Base-by-base conservation (phyloP, 768 basidiomycete species). In the Collybiopsis luxurians region DNA sequence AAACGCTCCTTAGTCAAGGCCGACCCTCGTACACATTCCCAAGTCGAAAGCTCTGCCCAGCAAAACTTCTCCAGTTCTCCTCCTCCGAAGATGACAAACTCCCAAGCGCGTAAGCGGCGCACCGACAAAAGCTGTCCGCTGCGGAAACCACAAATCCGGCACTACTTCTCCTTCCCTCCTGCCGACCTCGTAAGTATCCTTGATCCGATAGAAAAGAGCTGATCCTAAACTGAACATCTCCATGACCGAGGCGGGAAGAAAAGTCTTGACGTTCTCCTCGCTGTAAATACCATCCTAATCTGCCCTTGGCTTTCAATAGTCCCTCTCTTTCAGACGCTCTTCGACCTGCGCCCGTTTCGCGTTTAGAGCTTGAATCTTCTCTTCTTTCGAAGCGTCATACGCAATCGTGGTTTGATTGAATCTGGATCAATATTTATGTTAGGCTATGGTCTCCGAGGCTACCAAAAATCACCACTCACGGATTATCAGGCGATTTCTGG, bases 401-500 rank as follows among this genome's bases (percentile, higher is more conserved):
- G 87, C 71, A 27, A 94, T 80, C 0, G 79, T 80, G 0, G 75
- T 76, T 71, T 96, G 94, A 70, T 96, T 96, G 77, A 90, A 96
- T 44, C 92, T 94, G 31, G 31, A 34, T 63, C 19, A 27, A 7
- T n/a, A 34, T 43, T 28, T 11, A 13, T 31, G n/a, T 30, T 19
- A 42, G 21, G 19, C 11, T 17, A 23, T 55, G 23, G 15, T 6
- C 9, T 24, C 1, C 4, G 28, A 11, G 28, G 42, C 13, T 17
- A 28, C 3, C 43, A 30, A 27, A 34, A 19, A 39, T 17, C 24
- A 48, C 15, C 1, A 71, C 89, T 67, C 73, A 95, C 94, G 95
- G 91, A 71, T 97, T 97, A 60, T 97, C 95, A 0, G 94, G 92
- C 1, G 91, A 87, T 71, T 97, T 98, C 71, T 97, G 92, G 85